phyloP scores from a whole-genome alignment of 73 alveolate species.

The Blepharisma stoltei region DNA sequence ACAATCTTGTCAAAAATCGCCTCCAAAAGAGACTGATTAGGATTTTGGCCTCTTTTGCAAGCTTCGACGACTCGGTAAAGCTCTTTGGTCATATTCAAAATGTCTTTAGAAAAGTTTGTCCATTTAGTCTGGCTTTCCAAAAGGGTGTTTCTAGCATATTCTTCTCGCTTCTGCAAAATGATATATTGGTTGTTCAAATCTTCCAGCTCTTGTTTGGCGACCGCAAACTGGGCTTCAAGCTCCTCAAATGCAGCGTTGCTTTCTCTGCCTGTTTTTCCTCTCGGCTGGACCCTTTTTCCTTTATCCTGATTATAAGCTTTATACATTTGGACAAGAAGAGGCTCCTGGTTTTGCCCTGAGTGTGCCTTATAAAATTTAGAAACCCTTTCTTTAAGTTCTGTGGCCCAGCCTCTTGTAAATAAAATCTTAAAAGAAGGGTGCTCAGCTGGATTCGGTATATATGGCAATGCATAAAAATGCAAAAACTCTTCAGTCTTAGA shows the following conservation, averaged over 20 bases:
- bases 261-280: conserved; percentile 33
- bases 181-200: conserved; percentile 49
- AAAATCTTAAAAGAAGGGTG: conserved; percentile 84
- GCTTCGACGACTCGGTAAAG: conserved; percentile 56
- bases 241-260: neutral
- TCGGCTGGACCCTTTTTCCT: conserved; percentile 39
- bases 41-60: conserved; percentile 48
- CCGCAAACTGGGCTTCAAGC: conserved; percentile 27
- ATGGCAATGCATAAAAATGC: conserved; percentile 94
- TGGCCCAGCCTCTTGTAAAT: conserved; percentile 84
- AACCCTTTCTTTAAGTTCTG: conserved; percentile 66
- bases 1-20: conserved; percentile 45
- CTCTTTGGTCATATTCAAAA: conserved; percentile 69
- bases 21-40: conserved; percentile 41
- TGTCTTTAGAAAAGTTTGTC: conserved; percentile 64
- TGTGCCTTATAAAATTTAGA: conserved; percentile 58
- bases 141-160: conserved; percentile 58
- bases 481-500: conserved; percentile 93
- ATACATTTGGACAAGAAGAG: conserved; percentile 65
- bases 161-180: conserved; percentile 51
- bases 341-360: conserved; percentile 52
- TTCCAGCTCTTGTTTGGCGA: conserved; percentile 25
- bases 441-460: conserved; percentile 87
- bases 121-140: conserved; percentile 76
- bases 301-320: conserved; percentile 53